phyloP scores from a whole-genome alignment of 257 asterid genomes.

The Ehretia macrophylla region DNA sequence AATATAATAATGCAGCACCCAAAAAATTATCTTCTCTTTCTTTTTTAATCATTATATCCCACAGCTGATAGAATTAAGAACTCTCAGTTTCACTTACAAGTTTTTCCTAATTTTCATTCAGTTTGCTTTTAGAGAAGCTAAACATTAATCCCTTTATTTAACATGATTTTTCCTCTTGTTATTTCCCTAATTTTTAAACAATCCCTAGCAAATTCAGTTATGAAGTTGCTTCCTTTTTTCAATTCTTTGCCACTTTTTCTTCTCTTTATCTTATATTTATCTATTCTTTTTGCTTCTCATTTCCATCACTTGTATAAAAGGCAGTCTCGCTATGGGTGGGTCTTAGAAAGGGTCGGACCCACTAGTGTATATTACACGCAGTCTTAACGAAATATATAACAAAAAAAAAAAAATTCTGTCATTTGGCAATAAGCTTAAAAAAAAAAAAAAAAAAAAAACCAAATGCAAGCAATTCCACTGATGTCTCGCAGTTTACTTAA shows the following conservation, averaged over 20 bases:
- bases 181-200: not conserved
- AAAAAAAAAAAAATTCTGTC: too few species aligned
- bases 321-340: not conserved
- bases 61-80: too few species aligned
- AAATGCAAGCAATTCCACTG: constrained; percentile 10
- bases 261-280: not conserved
- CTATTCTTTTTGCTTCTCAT: not conserved
- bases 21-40: too few species aligned
- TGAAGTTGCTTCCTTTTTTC: not conserved
- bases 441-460: not conserved
- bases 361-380: too few species aligned
- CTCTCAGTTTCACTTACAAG: not conserved
- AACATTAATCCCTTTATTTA: not conserved
- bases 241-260: not conserved
- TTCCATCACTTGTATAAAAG: not conserved
- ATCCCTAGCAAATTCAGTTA: not conserved
- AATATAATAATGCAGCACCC: not conserved
- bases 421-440: too few species aligned
- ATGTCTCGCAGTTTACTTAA: constrained; percentile 22
- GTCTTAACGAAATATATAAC: too few species aligned
- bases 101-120: not conserved
- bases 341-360: too few species aligned
- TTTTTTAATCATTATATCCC: too few species aligned
- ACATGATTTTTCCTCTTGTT: not conserved
- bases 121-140: too few species aligned